Conservation (phyloP, 177 flowering plant genomes). For the Vitis hybrid region DNA sequence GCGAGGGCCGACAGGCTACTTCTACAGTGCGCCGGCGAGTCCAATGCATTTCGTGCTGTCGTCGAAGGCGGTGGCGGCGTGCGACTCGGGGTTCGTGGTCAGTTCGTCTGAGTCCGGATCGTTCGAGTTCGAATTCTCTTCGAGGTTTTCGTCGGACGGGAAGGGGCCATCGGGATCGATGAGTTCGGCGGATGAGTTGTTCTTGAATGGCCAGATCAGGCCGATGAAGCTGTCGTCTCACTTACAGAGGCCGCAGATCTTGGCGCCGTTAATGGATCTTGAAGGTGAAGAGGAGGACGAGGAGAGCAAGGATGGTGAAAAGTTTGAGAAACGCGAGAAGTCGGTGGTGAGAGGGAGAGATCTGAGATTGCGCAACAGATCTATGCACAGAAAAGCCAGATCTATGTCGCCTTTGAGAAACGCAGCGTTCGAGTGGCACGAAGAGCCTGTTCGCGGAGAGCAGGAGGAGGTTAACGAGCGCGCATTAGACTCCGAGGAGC, state of each 20-base stretch:
- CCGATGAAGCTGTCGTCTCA: slow-evolving; percentile 69
- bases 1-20: slow-evolving; percentile 33
- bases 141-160: slow-evolving; percentile 30
- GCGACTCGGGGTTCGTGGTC: slow-evolving; percentile 7
- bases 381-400: slow-evolving; percentile 57
- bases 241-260: slow-evolving; percentile 47
- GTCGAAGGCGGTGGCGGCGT: slow-evolving; percentile 12
- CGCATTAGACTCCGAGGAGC: slow-evolving; percentile 1
- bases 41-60: slow-evolving; percentile 51
- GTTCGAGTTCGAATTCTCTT: slow-evolving; percentile 63
- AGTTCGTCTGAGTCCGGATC: slow-evolving; percentile 16
- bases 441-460: slow-evolving; percentile 19
- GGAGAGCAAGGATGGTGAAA: slow-evolving; percentile 16
- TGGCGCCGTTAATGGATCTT: slow-evolving; percentile 52
- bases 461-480: slow-evolving; percentile 10
- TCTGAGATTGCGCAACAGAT: slow-evolving; percentile 39
- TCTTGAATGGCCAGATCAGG: slow-evolving; percentile 75
- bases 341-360: slow-evolving; percentile 43
- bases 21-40: slow-evolving; percentile 66
- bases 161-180: slow-evolving; percentile 37
- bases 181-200: slow-evolving; percentile 80
- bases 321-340: slow-evolving; percentile 13
- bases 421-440: slow-evolving; percentile 32
- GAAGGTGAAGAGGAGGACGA: slow-evolving; percentile 37
- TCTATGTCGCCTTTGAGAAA: slow-evolving; percentile 57